phyloP scores from a whole-genome alignment of 331 rosid genomes.

The Quercus lobata region DNA sequence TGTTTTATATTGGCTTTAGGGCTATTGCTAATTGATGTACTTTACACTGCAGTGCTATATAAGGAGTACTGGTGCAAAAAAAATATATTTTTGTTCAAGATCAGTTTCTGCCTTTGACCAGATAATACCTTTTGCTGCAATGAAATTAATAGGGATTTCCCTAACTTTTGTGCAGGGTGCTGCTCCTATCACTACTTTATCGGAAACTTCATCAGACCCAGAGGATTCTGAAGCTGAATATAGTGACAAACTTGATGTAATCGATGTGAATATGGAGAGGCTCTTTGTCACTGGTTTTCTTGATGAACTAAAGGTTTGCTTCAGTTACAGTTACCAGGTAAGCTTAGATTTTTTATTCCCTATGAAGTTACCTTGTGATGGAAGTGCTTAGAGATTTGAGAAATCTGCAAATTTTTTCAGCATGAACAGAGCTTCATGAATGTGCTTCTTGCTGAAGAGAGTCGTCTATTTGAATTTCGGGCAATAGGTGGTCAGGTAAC shows the following conservation, averaged over 20 bases:
- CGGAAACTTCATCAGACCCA: conserved; percentile 78
- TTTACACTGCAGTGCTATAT: not conserved
- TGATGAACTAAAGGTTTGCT: conserved; percentile 86
- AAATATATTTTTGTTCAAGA: not conserved
- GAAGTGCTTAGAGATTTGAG: conserved; percentile 4
- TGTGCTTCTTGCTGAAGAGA: conserved; percentile 83
- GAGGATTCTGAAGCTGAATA: conserved; percentile 61
- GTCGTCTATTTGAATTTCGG: conserved; percentile 78
- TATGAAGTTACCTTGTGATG: not conserved
- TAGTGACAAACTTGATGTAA: conserved; percentile 28
- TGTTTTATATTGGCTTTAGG: not conserved
- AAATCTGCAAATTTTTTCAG: conserved; percentile 29
- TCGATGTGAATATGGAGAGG: conserved; percentile 50
- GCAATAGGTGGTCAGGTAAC: conserved; percentile 97
- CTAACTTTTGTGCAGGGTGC: conserved; percentile 56
- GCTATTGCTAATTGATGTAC: not conserved
- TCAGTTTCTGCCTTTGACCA: not conserved
- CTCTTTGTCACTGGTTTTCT: conserved; percentile 85
- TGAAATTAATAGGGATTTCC: not conserved
- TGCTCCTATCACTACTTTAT: conserved; percentile 75
- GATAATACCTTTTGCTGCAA: not conserved
- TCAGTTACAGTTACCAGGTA: conserved; percentile 82
- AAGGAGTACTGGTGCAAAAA: not conserved
- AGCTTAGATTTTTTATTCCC: not conserved
- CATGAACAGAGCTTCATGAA: conserved; percentile 59